Percentiles rank a stretch among this genome's conserved stretches.
phyloP scores from a whole-genome alignment of 306 rosid species.

The Mimosa bimucronata region DNA sequence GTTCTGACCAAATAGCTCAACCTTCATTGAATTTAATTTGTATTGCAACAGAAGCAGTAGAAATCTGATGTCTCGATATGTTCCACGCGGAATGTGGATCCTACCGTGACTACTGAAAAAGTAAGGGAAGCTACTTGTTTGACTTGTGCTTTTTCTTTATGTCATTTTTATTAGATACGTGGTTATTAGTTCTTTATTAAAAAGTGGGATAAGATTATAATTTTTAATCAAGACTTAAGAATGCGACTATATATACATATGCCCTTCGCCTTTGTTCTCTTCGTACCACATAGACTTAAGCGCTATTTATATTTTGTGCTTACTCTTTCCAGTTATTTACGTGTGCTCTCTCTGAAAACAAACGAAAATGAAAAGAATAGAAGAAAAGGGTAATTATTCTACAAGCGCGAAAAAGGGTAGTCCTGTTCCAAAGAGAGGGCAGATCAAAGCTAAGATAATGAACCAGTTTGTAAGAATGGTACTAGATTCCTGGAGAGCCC shows the following conservation, averaged over 20 bases:
- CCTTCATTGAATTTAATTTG: neutral
- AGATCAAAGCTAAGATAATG: slow-evolving; percentile 59
- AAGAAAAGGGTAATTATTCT: slow-evolving; percentile 34
- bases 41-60: slow-evolving; percentile 2
- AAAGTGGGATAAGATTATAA: neutral
- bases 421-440: slow-evolving; percentile 69
- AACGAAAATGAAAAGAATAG: slow-evolving; percentile 24
- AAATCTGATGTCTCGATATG: slow-evolving; percentile 16
- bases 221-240: neutral
- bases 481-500: slow-evolving; percentile 41
- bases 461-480: slow-evolving; percentile 37
- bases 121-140: neutral
- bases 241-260: slow-evolving; percentile 9
- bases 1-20: neutral
- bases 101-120: neutral
- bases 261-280: neutral
- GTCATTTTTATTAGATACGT: neutral
- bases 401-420: slow-evolving; percentile 29
- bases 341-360: slow-evolving; percentile 7
- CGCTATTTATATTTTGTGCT: too few relatives aligned
- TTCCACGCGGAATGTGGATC: neutral
- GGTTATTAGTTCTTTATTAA: neutral
- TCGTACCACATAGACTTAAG: neutral
- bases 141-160: neutral
- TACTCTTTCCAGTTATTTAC: neutral